Percentiles rank a stretch among this genome's conserved stretches.
These are phyloP conservation scores for Clarireedia hainanense DNA, from an alignment of 2,329 filamentous ascomycete species.

Conservation along the genomic window DNA sequence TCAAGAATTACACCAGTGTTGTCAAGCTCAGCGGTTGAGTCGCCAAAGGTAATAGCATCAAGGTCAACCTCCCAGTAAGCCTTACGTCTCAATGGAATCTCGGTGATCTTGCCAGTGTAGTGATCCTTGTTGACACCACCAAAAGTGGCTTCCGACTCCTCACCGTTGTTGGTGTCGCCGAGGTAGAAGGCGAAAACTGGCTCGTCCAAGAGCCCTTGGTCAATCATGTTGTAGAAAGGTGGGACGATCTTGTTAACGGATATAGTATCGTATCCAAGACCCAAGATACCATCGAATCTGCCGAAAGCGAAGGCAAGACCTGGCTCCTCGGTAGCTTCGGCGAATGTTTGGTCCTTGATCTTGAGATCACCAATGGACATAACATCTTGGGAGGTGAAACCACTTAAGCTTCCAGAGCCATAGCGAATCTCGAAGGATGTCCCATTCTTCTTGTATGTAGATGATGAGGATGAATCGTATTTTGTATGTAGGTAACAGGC, in stretches of 20 bases:
- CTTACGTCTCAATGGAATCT: conserved; percentile 93
- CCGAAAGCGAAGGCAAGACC: conserved; percentile 97
- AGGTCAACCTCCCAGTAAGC: conserved; percentile 99
- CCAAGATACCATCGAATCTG: conserved; percentile 92
- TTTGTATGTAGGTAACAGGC: conserved; percentile 97
- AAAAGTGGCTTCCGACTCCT: conserved; percentile 81
- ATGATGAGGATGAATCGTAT: conserved; percentile 87
- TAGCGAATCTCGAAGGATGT: conserved; percentile 88
- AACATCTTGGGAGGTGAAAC: conserved; percentile 85
- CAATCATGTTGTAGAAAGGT: conserved; percentile 92
- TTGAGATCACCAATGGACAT: conserved; percentile 82
- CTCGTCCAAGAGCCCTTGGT: conserved; percentile 84
- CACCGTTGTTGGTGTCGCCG: conserved; percentile 57
- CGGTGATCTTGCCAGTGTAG: conserved; percentile 77
- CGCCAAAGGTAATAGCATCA: conserved; percentile 81
- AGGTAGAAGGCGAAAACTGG: conserved; percentile 97
- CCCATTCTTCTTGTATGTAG: conserved; percentile 90
- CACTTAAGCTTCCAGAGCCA: conserved; percentile 87
- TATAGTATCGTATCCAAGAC: conserved; percentile 89
- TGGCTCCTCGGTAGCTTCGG: conserved; percentile 91
- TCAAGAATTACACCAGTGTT: conserved; percentile 95
- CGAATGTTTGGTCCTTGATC: conserved; percentile 87
- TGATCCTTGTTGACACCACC: conserved; percentile 80
- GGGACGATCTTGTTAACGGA: conserved; percentile 94
- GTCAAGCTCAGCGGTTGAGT: conserved; percentile 80